phyloP scores from a whole-genome alignment of 805 yeast genomes.

The Maudiozyma serrabonitensis region DNA sequence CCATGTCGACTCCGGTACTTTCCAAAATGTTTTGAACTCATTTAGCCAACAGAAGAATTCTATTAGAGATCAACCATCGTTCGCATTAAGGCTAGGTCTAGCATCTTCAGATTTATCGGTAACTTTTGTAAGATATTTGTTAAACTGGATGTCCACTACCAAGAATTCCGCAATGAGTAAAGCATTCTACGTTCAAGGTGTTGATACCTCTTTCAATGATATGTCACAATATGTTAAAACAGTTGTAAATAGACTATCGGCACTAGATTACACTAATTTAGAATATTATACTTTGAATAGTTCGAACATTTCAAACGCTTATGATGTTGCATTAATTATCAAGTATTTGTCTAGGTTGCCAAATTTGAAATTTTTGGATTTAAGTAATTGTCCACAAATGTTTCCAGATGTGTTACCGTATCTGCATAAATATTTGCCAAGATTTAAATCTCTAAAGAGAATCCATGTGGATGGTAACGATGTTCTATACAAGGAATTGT shows the following conservation, averaged over 20 bases:
- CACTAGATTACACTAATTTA: slow-evolving; percentile 22
- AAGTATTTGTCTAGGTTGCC: slow-evolving; percentile 45
- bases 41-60: slow-evolving; percentile 36
- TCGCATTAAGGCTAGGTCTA: slow-evolving; percentile 48
- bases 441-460: slow-evolving; percentile 51
- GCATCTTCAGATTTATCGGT: slow-evolving; percentile 61
- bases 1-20: slow-evolving; percentile 31
- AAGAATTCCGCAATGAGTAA: slow-evolving; percentile 4
- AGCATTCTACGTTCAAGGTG: slow-evolving; percentile 36
- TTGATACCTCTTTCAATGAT: slow-evolving; percentile 80
- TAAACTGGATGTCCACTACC: slow-evolving; percentile 43
- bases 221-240: slow-evolving; percentile 30
- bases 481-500: slow-evolving; percentile 45
- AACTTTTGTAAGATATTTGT: slow-evolving; percentile 46
- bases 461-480: slow-evolving; percentile 64
- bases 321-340: slow-evolving; percentile 42
- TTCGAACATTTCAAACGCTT: slow-evolving; percentile 45
- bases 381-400: slow-evolving; percentile 57
- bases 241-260: slow-evolving; percentile 18
- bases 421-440: slow-evolving; percentile 55
- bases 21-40: slow-evolving; percentile 44
- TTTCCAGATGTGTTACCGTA: slow-evolving; percentile 54
- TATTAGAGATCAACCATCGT: neutral
- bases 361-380: slow-evolving; percentile 58
- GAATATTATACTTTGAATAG: slow-evolving; percentile 53